A percentile compares a stretch with the other conserved stretches of the same genome.
Conservation (phyloP, 805 yeast species). For the Sugiyamaella americana region DNA sequence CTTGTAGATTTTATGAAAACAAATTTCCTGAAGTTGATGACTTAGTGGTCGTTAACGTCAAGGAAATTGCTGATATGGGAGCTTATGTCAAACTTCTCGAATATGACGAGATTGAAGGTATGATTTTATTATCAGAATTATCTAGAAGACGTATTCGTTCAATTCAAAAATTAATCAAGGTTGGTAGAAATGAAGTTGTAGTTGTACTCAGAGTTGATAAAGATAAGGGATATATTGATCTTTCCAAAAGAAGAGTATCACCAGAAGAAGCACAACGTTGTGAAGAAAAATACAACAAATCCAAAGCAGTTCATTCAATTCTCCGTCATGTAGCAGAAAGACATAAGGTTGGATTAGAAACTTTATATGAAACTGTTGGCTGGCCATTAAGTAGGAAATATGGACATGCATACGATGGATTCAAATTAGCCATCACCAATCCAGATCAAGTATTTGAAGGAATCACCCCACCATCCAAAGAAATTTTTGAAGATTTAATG, state of each 20-base stretch:
- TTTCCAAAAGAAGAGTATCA: conserved; percentile 96
- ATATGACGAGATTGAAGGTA: conserved; percentile 97
- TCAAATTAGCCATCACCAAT: conserved; percentile 92
- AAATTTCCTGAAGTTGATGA: conserved; percentile 98
- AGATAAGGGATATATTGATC: conserved; percentile 96
- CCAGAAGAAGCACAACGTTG: conserved; percentile 95
- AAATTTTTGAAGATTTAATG: conserved; percentile 76
- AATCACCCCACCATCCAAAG: conserved; percentile 62
- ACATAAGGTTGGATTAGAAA: conserved; percentile 80
- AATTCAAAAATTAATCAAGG: conserved; percentile 94
- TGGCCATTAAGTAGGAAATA: conserved; percentile 96
- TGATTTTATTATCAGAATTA: conserved; percentile 91
- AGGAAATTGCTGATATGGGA: conserved; percentile 94
- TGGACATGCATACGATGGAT: conserved; percentile 97
- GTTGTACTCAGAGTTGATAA: conserved; percentile 97
- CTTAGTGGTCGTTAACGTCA: conserved; percentile 96
- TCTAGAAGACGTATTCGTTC: conserved; percentile 98
- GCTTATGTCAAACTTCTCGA: conserved; percentile 92
- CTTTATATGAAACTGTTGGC: conserved; percentile 79
- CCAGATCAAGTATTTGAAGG: conserved; percentile 76
- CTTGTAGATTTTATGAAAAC: conserved; percentile 96
- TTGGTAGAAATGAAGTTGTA: conserved; percentile 97
- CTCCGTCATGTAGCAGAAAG: conserved; percentile 98
- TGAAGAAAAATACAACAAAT: conserved; percentile 94
- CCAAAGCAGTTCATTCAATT: conserved; percentile 97